Conservation (phyloP, 441 rosid species). For the Cnidoscolus chayamansa region DNA sequence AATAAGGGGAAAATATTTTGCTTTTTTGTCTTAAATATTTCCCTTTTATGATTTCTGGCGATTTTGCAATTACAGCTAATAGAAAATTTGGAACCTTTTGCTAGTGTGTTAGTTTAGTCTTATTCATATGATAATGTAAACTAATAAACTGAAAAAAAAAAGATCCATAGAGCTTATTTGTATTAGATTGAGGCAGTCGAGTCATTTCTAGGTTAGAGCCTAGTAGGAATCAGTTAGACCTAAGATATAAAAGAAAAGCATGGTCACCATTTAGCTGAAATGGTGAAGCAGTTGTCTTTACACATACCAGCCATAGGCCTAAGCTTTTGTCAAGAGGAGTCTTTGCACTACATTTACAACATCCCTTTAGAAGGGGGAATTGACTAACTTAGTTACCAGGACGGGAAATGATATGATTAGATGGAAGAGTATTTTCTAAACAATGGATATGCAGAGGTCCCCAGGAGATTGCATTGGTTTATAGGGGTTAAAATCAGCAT, state of each 20-base stretch:
- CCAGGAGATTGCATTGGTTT: no score
- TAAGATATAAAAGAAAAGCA: not conserved
- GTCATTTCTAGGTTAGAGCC: not conserved
- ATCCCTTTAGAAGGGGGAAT: not conserved
- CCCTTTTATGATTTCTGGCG: not conserved
- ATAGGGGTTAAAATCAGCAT: no score
- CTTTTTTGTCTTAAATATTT: no score
- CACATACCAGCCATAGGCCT: not conserved
- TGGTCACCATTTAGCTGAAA: not conserved
- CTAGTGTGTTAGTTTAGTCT: not conserved
- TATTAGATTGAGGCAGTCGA: not conserved
- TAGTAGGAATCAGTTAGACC: not conserved
- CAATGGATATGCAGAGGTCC: not conserved
- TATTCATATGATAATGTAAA: not conserved
- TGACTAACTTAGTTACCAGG: not conserved
- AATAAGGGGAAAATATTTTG: no score
- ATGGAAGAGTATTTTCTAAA: not conserved
- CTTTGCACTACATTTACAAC: not conserved
- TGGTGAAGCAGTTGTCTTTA: not conserved
- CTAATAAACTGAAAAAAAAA: not conserved
- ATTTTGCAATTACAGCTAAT: not conserved
- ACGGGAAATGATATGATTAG: constrained; percentile 1
- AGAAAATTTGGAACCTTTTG: not conserved
- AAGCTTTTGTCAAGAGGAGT: not conserved
- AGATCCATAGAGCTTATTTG: not conserved